Percentiles rank a stretch among this genome's conserved stretches.
phyloP scores from a whole-genome alignment of 768 basidiomycete genomes.

The Xerocomellus chrysenteron region DNA sequence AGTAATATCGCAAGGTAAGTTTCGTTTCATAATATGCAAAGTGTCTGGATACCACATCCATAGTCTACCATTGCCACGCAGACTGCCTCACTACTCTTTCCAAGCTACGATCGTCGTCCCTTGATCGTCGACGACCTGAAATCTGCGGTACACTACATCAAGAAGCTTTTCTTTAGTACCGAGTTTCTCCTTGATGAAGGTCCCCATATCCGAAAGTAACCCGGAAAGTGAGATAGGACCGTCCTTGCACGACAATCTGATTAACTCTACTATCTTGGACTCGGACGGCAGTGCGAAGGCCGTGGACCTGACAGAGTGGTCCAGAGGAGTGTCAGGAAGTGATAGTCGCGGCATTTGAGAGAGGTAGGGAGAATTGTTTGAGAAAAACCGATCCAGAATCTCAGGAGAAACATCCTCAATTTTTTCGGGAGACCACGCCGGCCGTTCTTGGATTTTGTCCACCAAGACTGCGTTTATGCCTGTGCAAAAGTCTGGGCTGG shows the following conservation, averaged over 20 bases:
- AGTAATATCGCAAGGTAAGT: neutral
- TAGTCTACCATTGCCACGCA: conserved; percentile 16
- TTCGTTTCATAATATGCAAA: neutral
- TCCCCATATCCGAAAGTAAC: conserved; percentile 24
- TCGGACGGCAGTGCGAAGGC: conserved; percentile 74
- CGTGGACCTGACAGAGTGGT: conserved; percentile 33
- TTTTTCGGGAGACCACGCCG: conserved; percentile 70
- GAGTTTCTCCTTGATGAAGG: conserved; percentile 35
- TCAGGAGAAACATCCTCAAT: conserved; percentile 59
- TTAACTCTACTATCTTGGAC: conserved; percentile 61
- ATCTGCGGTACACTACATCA: conserved; percentile 72
- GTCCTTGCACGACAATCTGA: conserved; percentile 40
- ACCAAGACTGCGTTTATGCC: conserved; percentile 75
- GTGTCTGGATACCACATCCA: neutral
- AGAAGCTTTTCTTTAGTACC: conserved; percentile 75
- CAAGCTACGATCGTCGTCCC: conserved; percentile 24
- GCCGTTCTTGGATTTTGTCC: conserved; percentile 50
- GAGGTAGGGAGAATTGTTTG: conserved; percentile 47
- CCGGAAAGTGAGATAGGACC: conserved; percentile 37
- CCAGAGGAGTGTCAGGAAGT: conserved; percentile 35
- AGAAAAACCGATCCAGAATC: conserved; percentile 69
- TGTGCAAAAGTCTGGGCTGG: conserved; percentile 77
- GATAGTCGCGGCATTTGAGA: conserved; percentile 44
- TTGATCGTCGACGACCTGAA: conserved; percentile 56
- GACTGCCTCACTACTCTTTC: conserved; percentile 20